A percentile compares a stretch with the other conserved stretches of the same genome.
Evolutionary conservation across 73 alveolate genomes (phyloP).

Genomic region (Paramecium octaurelia): DNA sequence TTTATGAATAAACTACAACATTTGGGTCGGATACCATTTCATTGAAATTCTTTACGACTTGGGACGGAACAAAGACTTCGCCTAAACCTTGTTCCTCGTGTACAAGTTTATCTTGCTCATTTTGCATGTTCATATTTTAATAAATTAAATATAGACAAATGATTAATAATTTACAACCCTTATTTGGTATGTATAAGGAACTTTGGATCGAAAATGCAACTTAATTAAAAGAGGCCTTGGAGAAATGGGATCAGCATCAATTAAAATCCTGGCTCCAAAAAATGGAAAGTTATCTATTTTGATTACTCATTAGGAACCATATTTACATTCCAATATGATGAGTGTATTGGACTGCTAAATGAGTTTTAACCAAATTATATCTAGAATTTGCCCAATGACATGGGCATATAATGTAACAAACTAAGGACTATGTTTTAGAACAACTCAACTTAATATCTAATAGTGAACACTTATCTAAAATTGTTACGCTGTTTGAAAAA

Average conservation of each 20-base stretch:
- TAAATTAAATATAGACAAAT: constrained; percentile 1
- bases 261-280: neutral
- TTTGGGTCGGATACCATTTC: neutral
- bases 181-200: constrained; percentile 24
- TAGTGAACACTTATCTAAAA: neutral
- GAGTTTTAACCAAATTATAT: neutral
- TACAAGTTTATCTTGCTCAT: constrained; percentile 11
- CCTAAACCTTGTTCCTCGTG: neutral
- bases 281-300: neutral
- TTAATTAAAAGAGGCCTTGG: neutral
- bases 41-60: constrained; percentile 7
- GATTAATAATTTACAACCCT: constrained; percentile 22
- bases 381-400: neutral
- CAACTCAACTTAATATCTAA: neutral
- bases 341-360: neutral
- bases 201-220: neutral
- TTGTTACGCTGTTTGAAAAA: neutral
- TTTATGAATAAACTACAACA: neutral
- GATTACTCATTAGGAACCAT: neutral
- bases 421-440: neutral
- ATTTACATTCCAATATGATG: neutral
- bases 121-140: neutral
- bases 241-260: constrained; percentile 3
- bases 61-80: neutral
- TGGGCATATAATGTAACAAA: neutral